Percentiles rank a stretch among this genome's conserved stretches.
Conservation (phyloP, 106 monocot genomes). For the Triglochin maritima region DNA sequence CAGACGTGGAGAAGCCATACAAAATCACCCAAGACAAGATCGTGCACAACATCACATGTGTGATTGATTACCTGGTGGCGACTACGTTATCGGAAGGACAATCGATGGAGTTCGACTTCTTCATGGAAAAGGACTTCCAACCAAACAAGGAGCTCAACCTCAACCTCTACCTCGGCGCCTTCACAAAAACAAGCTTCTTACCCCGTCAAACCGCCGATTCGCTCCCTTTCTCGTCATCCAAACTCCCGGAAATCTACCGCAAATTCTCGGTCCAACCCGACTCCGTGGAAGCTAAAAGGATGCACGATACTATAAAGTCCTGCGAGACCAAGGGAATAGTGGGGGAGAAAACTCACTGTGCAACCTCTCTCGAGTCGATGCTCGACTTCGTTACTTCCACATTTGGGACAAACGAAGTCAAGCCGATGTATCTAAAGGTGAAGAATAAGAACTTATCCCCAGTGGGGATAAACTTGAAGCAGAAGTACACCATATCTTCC, state of each 20-base stretch:
- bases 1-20: too few relatives aligned
- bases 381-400: conserved; percentile 20
- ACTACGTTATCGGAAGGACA: too few relatives aligned
- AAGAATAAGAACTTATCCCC: not conserved
- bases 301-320: not conserved
- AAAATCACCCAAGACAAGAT: too few relatives aligned
- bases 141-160: too few relatives aligned
- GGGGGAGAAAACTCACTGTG: conserved; percentile 20
- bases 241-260: not conserved
- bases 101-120: too few relatives aligned
- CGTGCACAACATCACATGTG: too few relatives aligned
- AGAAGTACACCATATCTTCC: conserved; percentile 10
- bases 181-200: conserved; percentile 6
- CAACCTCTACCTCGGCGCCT: too few relatives aligned
- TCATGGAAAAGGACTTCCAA: too few relatives aligned
- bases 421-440: conserved; percentile 5
- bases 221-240: conserved; percentile 10
- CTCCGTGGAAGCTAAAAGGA: not conserved
- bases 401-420: conserved; percentile 15
- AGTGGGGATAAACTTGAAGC: not conserved
- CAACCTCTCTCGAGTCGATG: conserved; percentile 31
- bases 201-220: not conserved
- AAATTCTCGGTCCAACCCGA: conserved; percentile 2
- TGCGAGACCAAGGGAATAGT: conserved; percentile 7
- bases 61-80: too few relatives aligned